Evolutionary conservation across 2,329 filamentous ascomycete species (phyloP), one percentile per base, ranked within the genome.

Genomic region (Fusarium xylarioides): DNA sequence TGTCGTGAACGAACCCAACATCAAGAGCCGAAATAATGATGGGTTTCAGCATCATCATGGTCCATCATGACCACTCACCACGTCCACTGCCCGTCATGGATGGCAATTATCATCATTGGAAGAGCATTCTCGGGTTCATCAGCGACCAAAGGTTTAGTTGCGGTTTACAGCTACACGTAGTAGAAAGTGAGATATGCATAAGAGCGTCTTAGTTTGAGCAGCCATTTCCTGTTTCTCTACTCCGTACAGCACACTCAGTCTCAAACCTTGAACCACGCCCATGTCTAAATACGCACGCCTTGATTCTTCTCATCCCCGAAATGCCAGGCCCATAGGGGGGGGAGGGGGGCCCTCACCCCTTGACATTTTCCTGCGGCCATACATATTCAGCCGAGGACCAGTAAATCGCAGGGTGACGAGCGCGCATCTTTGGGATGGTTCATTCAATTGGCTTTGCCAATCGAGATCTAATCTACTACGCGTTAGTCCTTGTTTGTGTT

Each of bases 401-500:
- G 68, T 61, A 61, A 50, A 46, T 58, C 44, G 50, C 47, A 66
- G 38, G 42, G 66, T 74, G 57, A 74, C 64, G 65, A 73, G 66
- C 55, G 44, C 59, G 54, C 70, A 74, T 65, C 57, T 58, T 68
- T 62, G 44, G 58, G 63, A 65, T 67, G 67, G 75, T 66, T 75
- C 69, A 62, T 70, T 68, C 73, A 64, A 77, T 77, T 76, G 69
- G 75, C 38, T 70, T 64, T 70, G 59, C 55, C 72, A 63, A 77
- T 77, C 74, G 63, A 75, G 75, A 77, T 77, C 72, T 66, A 63
- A 65, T 66, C 55, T 61, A 53, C 54, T 54, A 61, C 53, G 63
- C 63, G 65, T 61, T 63, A 75, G 63, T 64, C 63, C 70, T 54
- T 57, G 60, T 61, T 66, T 74, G 60, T 66, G 66, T 55, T 69